These are phyloP conservation scores for Lactarius hengduanensis DNA, from an alignment of 768 basidiomycete species.

Conservation along the genomic window DNA sequence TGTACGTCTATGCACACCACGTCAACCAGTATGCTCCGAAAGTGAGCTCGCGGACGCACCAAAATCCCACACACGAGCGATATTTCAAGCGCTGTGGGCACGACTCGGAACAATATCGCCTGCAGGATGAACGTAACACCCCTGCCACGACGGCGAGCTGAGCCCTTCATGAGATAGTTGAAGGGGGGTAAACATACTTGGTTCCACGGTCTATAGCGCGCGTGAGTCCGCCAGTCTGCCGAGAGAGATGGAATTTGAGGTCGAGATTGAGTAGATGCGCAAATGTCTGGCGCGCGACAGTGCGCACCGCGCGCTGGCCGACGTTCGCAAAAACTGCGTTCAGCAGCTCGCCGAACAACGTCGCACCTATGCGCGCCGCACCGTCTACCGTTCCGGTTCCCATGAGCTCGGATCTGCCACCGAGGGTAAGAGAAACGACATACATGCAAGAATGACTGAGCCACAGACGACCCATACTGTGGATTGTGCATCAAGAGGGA, in stretches of 20 bases:
- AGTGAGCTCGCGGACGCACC: constrained; percentile 48
- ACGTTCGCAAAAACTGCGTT: constrained; percentile 97
- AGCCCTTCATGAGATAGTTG: neutral
- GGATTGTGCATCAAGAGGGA: constrained; percentile 67
- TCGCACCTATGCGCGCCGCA: constrained; percentile 83
- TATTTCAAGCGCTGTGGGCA: constrained; percentile 94
- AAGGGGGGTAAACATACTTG: constrained; percentile 55
- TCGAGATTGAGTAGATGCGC: constrained; percentile 90
- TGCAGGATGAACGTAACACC: constrained; percentile 95
- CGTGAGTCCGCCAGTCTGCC: constrained; percentile 95
- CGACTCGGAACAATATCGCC: constrained; percentile 91
- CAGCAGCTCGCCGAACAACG: constrained; percentile 85
- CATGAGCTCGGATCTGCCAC: neutral
- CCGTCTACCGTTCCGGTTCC: constrained; percentile 59
- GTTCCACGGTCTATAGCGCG: constrained; percentile 97
- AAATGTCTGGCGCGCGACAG: constrained; percentile 94
- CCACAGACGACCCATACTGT: constrained; percentile 93
- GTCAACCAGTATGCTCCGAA: constrained; percentile 6
- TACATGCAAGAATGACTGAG: constrained; percentile 88
- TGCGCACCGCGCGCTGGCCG: constrained; percentile 90
- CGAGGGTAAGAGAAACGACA: constrained; percentile 36
- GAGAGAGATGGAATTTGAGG: constrained; percentile 85
- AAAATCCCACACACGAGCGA: constrained; percentile 96
- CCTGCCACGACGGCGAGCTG: constrained; percentile 41
- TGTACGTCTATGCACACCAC: constrained; percentile 67